Evolutionary conservation across 2,329 filamentous ascomycete species (phyloP).

Genomic region (Colletotrichum sp.): DNA sequence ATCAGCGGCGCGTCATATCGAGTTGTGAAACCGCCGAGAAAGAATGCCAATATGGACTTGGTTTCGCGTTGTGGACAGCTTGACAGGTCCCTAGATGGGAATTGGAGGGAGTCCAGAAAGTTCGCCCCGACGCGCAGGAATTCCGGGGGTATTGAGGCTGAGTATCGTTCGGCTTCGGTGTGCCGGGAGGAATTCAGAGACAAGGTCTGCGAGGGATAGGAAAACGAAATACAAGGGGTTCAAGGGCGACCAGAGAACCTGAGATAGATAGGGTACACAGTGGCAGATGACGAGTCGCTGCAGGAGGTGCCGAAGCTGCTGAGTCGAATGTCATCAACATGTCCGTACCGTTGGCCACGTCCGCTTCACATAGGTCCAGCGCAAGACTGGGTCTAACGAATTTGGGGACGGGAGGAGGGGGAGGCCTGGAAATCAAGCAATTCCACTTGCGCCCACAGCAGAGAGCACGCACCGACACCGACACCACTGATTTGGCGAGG

Average conservation of each 20-base stretch:
- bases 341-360: neutral
- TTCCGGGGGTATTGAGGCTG: neutral
- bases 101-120: neutral
- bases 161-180: neutral
- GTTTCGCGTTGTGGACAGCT: slow-evolving; percentile 3
- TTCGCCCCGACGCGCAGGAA: neutral
- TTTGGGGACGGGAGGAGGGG: neutral
- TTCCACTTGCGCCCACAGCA: neutral
- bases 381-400: neutral
- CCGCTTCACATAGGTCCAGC: neutral
- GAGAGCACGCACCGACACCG: neutral
- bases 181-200: neutral
- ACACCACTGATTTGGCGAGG: neutral
- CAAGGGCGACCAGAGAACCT: neutral
- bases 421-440: neutral
- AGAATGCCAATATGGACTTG: neutral
- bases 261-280: neutral
- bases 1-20: slow-evolving; percentile 8
- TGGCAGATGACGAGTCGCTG: neutral
- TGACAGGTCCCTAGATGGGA: neutral
- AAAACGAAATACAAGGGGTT: neutral
- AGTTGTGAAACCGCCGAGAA: slow-evolving; percentile 12
- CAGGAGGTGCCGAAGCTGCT: neutral
- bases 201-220: slow-evolving; percentile 2
- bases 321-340: neutral